Evolutionary conservation across 192 early-diverging fungal species (phyloP).

Genomic region (Coemansia pectinata): DNA sequence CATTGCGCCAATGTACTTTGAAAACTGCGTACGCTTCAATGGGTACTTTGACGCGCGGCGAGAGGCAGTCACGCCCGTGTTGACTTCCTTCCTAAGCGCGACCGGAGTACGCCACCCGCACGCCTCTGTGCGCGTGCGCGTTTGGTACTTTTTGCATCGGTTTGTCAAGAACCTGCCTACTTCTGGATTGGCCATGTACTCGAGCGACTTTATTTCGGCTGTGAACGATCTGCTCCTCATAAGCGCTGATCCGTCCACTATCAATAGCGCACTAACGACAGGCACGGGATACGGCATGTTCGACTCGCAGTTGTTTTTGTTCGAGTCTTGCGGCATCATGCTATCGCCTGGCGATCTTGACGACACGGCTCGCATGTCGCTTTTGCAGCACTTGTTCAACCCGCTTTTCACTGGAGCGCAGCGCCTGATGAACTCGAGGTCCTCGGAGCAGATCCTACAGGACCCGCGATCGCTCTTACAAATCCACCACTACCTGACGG

Average conservation of each 20-base stretch:
- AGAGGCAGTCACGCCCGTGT: constrained; percentile 32
- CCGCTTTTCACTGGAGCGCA: constrained; percentile 80
- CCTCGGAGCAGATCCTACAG: constrained; percentile 58
- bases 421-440: constrained; percentile 60
- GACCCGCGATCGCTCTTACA: constrained; percentile 73
- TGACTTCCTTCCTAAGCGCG: constrained; percentile 44
- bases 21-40: constrained; percentile 51
- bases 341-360: constrained; percentile 78
- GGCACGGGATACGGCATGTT: constrained; percentile 57
- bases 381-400: constrained; percentile 66
- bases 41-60: constrained; percentile 49
- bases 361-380: constrained; percentile 68
- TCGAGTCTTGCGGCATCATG: constrained; percentile 90
- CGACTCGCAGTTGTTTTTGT: constrained; percentile 83
- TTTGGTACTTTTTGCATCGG: constrained; percentile 86
- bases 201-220: constrained; percentile 53
- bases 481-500: constrained; percentile 79
- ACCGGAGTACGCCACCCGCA: constrained; percentile 75
- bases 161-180: constrained; percentile 71
- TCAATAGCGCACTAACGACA: constrained; percentile 7
- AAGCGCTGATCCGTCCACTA: constrained; percentile 59
- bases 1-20: constrained; percentile 42
- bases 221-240: constrained; percentile 70
- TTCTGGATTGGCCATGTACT: constrained; percentile 33
- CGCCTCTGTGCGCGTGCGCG: constrained; percentile 68